Evolutionary conservation across 169 alveolate species (phyloP).

Genomic region (Babesia gibsoni): DNA sequence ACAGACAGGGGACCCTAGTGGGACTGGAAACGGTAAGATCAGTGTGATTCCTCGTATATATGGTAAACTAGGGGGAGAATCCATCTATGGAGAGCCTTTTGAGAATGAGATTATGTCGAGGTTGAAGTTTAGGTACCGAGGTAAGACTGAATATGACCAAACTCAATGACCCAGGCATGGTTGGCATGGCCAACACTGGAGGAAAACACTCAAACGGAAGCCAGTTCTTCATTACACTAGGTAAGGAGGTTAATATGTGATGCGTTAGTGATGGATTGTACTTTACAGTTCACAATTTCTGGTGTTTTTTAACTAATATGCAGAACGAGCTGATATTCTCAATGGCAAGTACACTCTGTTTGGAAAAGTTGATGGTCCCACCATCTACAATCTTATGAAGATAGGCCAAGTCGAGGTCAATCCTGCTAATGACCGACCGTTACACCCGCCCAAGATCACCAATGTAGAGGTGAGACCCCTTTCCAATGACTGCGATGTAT

Average conservation of each 20-base stretch:
- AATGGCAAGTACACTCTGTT: slow-evolving; percentile 88
- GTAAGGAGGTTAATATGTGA: slow-evolving; percentile 19
- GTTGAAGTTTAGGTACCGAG: slow-evolving; percentile 78
- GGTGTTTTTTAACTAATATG: neutral
- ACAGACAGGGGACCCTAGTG: slow-evolving; percentile 86
- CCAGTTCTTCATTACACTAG: slow-evolving; percentile 89
- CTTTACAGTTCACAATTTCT: too few relatives aligned
- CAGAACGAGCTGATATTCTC: slow-evolving; percentile 83
- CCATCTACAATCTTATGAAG: slow-evolving; percentile 71
- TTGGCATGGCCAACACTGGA: slow-evolving; percentile 67
- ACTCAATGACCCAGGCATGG: slow-evolving; percentile 44
- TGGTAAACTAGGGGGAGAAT: slow-evolving; percentile 83
- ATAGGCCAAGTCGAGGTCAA: slow-evolving; percentile 69
- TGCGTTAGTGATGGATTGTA: too few relatives aligned
- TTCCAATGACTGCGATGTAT: too few relatives aligned
- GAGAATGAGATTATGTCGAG: slow-evolving; percentile 91
- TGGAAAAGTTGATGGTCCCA: slow-evolving; percentile 85
- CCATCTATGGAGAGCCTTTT: slow-evolving; percentile 89
- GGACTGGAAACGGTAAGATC: slow-evolving; percentile 74
- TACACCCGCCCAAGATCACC: slow-evolving; percentile 52
- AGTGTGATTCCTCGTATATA: neutral
- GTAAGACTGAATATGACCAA: slow-evolving; percentile 34
- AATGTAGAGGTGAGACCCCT: slow-evolving; percentile 48
- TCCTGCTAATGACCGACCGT: slow-evolving; percentile 62
- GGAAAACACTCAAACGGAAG: slow-evolving; percentile 70